Conservation (phyloP, 2,329 filamentous ascomycete genomes). For the Talaromyces albobiverticillius region DNA sequence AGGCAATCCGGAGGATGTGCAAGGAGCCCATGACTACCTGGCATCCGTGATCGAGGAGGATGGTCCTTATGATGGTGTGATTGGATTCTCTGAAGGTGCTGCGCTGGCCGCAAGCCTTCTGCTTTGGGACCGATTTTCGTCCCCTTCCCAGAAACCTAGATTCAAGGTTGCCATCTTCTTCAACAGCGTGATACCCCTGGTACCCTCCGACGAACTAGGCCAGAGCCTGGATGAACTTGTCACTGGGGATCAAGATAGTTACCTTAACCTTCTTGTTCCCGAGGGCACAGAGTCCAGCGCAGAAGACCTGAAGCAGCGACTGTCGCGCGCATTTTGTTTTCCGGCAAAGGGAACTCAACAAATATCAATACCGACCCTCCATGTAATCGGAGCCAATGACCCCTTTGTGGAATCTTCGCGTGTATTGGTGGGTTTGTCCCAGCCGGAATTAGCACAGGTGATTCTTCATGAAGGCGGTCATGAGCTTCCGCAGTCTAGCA, state of each 20-base stretch:
- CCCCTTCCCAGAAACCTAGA: neutral
- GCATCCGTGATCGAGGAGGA: slow-evolving; percentile 37
- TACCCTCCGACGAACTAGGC: neutral
- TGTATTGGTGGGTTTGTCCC: neutral
- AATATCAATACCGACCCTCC: slow-evolving; percentile 3
- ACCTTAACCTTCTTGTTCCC: neutral
- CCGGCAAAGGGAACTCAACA: neutral
- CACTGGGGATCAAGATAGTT: neutral
- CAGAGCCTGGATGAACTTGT: neutral
- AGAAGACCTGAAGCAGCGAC: neutral
- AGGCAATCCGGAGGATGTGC: neutral
- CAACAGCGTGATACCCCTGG: neutral
- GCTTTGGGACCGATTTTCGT: neutral
- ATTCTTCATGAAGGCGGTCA: slow-evolving; percentile 3
- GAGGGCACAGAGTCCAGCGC: neutral
- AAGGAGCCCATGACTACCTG: slow-evolving; percentile 1
- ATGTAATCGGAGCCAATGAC: slow-evolving; percentile 1
- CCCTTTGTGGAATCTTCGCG: neutral
- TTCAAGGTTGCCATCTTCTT: slow-evolving; percentile 5
- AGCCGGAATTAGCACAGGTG: neutral
- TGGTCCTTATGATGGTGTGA: slow-evolving; percentile 70
- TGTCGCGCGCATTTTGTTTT: neutral
- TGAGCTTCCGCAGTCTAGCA: neutral
- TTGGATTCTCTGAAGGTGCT: slow-evolving; percentile 83
- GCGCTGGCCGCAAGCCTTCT: slow-evolving; percentile 52